Percentiles rank a stretch among this genome's conserved stretches.
These are phyloP conservation scores for Hemisphaericaspora xylanilytica DNA, from an alignment of 1,139 yeast genomes.

Conservation along the genomic window DNA sequence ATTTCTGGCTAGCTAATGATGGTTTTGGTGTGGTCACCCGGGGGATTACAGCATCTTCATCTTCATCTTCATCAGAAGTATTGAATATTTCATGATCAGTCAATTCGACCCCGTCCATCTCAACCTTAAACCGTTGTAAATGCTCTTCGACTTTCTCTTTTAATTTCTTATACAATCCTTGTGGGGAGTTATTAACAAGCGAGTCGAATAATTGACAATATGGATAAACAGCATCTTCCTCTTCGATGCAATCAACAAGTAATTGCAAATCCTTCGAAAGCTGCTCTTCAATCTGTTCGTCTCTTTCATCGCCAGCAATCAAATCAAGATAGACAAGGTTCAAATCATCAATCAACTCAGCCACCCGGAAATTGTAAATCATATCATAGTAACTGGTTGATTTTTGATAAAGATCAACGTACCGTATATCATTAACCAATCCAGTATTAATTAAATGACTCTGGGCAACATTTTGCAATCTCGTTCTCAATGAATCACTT, in stretches of 20 bases:
- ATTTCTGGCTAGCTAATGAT: slow-evolving; percentile 16
- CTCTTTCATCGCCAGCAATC: too few species aligned
- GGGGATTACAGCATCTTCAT: slow-evolving; percentile 14
- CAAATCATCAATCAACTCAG: slow-evolving; percentile 36
- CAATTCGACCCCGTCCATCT: slow-evolving; percentile 27
- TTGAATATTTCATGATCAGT: slow-evolving; percentile 29
- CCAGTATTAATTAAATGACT: slow-evolving; percentile 24
- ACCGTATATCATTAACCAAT: slow-evolving; percentile 28
- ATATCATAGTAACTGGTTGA: slow-evolving; percentile 23
- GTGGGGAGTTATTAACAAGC: slow-evolving; percentile 25
- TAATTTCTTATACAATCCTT: slow-evolving; percentile 21
- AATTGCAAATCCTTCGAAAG: slow-evolving; percentile 24
- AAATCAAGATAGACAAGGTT: slow-evolving; percentile 28
- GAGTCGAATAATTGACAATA: slow-evolving; percentile 31
- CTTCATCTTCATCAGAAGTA: slow-evolving; percentile 21
- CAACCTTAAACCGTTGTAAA: slow-evolving; percentile 22
- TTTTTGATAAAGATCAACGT: slow-evolving; percentile 28
- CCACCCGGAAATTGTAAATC: slow-evolving; percentile 37
- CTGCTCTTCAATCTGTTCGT: slow-evolving; percentile 13
- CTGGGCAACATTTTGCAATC: slow-evolving; percentile 29
- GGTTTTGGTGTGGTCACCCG: slow-evolving; percentile 8
- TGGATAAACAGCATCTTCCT: slow-evolving; percentile 14
- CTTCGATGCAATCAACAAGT: slow-evolving; percentile 20
- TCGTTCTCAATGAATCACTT: slow-evolving; percentile 24
- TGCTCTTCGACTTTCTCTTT: slow-evolving; percentile 19